phyloP scores from a whole-genome alignment of 2,329 filamentous ascomycete species.

The Teratosphaeriaceae sp. region DNA sequence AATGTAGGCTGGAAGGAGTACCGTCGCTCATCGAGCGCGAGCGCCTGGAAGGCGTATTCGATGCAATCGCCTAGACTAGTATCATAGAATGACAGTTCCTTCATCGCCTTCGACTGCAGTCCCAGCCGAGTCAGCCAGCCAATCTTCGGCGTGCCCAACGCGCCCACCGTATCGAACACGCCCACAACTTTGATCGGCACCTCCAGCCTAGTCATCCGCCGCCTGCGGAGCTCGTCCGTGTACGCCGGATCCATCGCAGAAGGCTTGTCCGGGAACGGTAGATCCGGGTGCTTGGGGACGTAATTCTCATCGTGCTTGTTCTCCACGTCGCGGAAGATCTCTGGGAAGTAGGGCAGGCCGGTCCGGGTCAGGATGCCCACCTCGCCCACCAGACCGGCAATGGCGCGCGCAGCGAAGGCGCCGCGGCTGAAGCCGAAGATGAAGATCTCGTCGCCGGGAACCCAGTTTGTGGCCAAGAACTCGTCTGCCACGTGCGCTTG shows the following conservation, averaged over 20 bases:
- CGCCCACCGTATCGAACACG: constrained; percentile 41
- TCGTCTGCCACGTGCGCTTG: too few relatives aligned
- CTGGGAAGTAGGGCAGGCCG: constrained; percentile 38
- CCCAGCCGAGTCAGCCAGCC: constrained; percentile 32
- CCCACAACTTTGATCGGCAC: constrained; percentile 37
- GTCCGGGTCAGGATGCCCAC: constrained; percentile 44
- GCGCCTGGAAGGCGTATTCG: constrained; percentile 39
- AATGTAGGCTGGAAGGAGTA: constrained; percentile 35
- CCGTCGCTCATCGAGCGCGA: constrained; percentile 38
- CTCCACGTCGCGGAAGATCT: constrained; percentile 42
- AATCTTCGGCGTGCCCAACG: constrained; percentile 41
- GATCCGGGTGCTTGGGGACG: constrained; percentile 37
- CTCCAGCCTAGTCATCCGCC: constrained; percentile 27
- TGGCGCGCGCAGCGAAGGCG: constrained; percentile 40
- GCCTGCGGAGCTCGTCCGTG: constrained; percentile 32
- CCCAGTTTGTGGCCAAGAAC: constrained; percentile 48
- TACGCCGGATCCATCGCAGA: constrained; percentile 38
- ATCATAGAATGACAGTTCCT: constrained; percentile 42
- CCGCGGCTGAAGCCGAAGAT: constrained; percentile 45
- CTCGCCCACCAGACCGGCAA: constrained; percentile 39
- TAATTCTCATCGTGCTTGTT: constrained; percentile 39
- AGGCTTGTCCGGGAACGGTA: constrained; percentile 43
- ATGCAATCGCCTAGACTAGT: constrained; percentile 36
- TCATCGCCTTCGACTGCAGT: constrained; percentile 26
- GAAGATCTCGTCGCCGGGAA: constrained; percentile 45